A percentile compares a stretch with the other conserved stretches of the same genome.
Evolutionary conservation across 192 early-diverging fungal species (phyloP).

Genomic region (Chytriomyces hyalinus): DNA sequence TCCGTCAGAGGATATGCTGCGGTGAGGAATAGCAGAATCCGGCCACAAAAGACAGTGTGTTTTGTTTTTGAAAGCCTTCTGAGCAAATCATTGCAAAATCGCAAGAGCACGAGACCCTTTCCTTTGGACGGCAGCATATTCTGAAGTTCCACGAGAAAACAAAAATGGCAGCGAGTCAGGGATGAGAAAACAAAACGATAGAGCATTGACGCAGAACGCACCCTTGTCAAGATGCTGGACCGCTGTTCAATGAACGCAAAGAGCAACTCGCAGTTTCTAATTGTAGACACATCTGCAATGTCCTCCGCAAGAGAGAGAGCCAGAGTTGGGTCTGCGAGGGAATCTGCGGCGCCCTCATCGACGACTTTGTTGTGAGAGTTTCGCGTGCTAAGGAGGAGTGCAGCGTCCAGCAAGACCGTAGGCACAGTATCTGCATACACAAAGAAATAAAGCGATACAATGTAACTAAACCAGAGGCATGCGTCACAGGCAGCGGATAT

Average conservation of each 20-base stretch:
- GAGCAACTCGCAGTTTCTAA: conserved; percentile 57
- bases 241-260: conserved; percentile 73
- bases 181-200: too few relatives aligned
- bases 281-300: conserved; percentile 68
- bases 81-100: conserved; percentile 88
- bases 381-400: background rate
- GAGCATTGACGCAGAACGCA: conserved; percentile 32
- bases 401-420: background rate
- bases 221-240: conserved; percentile 56
- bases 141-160: conserved; percentile 34
- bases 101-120: conserved; percentile 82
- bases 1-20: conserved; percentile 85
- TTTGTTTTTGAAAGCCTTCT: conserved; percentile 84
- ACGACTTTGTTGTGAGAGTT: background rate
- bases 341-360: background rate
- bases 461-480: too few relatives aligned
- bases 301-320: conserved; percentile 72
- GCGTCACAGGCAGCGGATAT: too few relatives aligned
- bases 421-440: too few relatives aligned
- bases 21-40: conserved; percentile 87
- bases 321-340: conserved; percentile 47
- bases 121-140: conserved; percentile 76
- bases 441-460: too few relatives aligned
- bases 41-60: conserved; percentile 80
- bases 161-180: background rate